Percentiles rank a stretch among this genome's conserved stretches.
Evolutionary conservation across 148 eudicot species (phyloP).

Genomic region (Suaeda aralocaspica): DNA sequence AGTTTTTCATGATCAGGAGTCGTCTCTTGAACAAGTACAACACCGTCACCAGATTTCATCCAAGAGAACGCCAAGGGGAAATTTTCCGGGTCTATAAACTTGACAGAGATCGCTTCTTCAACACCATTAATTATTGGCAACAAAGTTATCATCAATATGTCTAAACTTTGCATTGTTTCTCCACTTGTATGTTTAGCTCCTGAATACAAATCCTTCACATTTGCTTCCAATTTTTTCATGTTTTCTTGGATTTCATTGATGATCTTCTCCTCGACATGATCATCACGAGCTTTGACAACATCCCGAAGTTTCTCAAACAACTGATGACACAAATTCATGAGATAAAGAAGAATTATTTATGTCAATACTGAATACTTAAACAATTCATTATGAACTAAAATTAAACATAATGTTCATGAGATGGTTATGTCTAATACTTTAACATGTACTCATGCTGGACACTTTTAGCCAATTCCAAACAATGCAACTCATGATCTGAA

Average conservation of each 20-base stretch:
- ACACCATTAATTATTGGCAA: constrained; percentile 25
- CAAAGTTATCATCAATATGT: constrained; percentile 28
- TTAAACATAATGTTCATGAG: no score
- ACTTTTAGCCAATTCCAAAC: no score
- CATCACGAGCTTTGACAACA: constrained; percentile 16
- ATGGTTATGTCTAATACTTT: no score
- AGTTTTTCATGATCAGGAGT: constrained; percentile 23
- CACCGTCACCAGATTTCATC: constrained; percentile 18
- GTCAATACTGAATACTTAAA: no score
- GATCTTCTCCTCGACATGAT: constrained; percentile 15
- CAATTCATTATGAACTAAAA: no score
- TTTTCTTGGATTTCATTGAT: constrained; percentile 26
- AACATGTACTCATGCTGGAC: no score
- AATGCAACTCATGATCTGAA: no score
- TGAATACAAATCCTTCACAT: constrained; percentile 22
- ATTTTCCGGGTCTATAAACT: constrained; percentile 17
- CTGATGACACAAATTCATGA: constrained; percentile 11
- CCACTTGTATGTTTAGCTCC: not conserved
- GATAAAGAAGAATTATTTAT: not conserved
- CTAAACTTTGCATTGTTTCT: constrained; percentile 21
- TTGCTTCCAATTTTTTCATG: constrained; percentile 32
- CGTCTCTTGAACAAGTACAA: constrained; percentile 17
- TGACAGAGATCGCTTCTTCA: constrained; percentile 23
- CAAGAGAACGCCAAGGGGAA: constrained; percentile 25
- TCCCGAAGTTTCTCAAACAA: constrained; percentile 25